Evolutionary conservation across 208 protist species (phyloP).

Genomic region (Trypanosoma mega): DNA sequence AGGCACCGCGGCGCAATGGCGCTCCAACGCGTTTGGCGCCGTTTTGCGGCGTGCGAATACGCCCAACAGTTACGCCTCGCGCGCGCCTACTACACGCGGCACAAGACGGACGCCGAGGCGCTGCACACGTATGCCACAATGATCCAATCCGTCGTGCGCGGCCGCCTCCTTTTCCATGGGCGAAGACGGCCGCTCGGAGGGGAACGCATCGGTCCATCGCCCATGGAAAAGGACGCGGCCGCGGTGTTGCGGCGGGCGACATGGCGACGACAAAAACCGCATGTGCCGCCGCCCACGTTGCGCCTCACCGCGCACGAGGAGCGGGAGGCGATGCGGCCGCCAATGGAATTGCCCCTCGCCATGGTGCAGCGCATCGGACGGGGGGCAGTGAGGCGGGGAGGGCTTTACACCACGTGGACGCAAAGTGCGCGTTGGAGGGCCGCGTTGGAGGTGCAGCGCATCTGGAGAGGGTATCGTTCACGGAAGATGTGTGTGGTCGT

Average conservation of each 20-base stretch:
- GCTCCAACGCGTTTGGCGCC: conserved; percentile 59
- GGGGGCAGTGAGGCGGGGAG: not conserved
- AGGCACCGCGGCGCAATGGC: conserved; percentile 23
- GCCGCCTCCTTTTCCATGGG: conserved; percentile 4
- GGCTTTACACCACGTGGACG: not conserved
- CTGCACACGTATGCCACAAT: conserved; percentile 51
- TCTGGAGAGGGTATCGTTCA: conserved; percentile 51
- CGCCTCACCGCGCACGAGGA: no score
- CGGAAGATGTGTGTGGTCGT: conserved; percentile 49
- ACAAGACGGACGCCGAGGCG: conserved; percentile 35
- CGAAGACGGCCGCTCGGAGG: not conserved
- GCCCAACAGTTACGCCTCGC: conserved; percentile 33
- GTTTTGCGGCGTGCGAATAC: conserved; percentile 30
- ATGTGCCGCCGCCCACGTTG: no score
- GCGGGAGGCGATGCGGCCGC: no score
- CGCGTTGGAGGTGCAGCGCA: conserved; percentile 41
- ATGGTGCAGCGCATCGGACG: conserved; percentile 24
- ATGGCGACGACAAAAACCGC: no score
- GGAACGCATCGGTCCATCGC: not conserved
- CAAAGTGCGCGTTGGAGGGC: conserved; percentile 20
- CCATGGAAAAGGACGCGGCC: no score
- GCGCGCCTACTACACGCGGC: conserved; percentile 31
- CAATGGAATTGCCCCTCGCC: no score
- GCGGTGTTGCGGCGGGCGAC: no score
- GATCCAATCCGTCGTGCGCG: conserved; percentile 48